These are phyloP conservation scores for Trichophyton schoenleinii DNA, from an alignment of 2,329 filamentous ascomycete species.

Conservation along the genomic window DNA sequence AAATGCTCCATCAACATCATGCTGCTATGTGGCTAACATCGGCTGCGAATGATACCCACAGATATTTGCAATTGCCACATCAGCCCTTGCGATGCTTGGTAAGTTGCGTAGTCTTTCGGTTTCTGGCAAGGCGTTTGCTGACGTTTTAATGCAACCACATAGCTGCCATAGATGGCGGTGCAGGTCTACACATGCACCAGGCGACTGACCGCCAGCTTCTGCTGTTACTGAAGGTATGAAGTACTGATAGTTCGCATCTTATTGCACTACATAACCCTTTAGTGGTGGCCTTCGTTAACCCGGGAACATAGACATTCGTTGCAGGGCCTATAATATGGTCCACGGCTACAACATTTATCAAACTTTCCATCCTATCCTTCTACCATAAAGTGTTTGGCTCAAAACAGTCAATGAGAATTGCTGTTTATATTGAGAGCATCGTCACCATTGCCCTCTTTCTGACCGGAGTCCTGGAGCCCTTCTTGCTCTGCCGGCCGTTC, in stretches of 20 bases:
- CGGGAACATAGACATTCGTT: conserved; percentile 23
- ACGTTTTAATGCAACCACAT: neutral
- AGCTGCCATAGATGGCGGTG: neutral
- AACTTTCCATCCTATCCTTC: conserved; percentile 33
- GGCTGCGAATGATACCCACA: neutral
- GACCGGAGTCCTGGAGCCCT: neutral
- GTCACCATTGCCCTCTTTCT: conserved; percentile 1
- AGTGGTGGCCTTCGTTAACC: neutral
- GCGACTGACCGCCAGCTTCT: neutral
- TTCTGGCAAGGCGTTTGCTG: neutral
- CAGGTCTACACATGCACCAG: neutral
- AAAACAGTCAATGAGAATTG: conserved; percentile 14
- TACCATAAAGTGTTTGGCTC: conserved; percentile 30
- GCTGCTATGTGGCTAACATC: neutral
- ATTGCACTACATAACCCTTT: neutral
- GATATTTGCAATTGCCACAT: neutral
- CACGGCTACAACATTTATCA: conserved; percentile 26
- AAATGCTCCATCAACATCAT: neutral
- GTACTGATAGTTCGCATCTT: neutral
- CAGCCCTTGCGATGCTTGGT: neutral
- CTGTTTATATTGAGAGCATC: conserved; percentile 19
- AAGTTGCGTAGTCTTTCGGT: neutral
- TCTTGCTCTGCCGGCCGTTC: neutral
- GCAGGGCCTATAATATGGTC: conserved; percentile 30
- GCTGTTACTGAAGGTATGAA: conserved; percentile 6